Base-by-base conservation (phyloP, 78 protist species). In the Polysphondylium violaceum region DNA sequence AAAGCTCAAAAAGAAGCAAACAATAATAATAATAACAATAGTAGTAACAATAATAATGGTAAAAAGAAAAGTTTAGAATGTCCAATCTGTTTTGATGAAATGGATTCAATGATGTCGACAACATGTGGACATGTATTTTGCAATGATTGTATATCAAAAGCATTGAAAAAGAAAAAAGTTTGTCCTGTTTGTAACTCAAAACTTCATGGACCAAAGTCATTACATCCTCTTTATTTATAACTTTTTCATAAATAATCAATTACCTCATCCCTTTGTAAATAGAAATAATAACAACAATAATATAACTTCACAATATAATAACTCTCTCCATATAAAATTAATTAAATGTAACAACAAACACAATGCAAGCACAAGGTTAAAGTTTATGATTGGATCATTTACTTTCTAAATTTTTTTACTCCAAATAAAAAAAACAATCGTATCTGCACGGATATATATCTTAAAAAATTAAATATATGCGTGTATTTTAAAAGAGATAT, bases 101-200 rank as follows among this genome's bases (percentile, higher is more conserved):
- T 58, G 0, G 41, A 50, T 16, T 36, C 2, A 9, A 38, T 59
- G 51, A 4, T 35, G 1, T 64, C 88, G 0, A 79, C 88, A 1
- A 25, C 58, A 17, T 79, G 88, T 67, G 88, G 88, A 3, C 88
- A 79, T 79, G 67, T 67, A 23, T 79, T 67, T 55, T 79, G 88
- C 25, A 67, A 14, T 12, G 36, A 29, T 0, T 79, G 88, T 67
- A 79, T 79, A 0, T 2, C 6, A 16, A 23, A 27, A 14, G 76
- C 88, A 14, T 12, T 79, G 3, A 51, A 64, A 38, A 79, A 44
- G n/a, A 64, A 44, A 27, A 79, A 79, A 40, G 2, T 4, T 3
- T 79, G 88, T 67, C 88, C 88, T 7, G 40, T 79, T 1, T 79
- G 88, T 40, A 64, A 55, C 9, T 38, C 44, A 2, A 79, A 67